Conservation (phyloP, 768 basidiomycete species). For the Termitomyces eurrhizus region DNA sequence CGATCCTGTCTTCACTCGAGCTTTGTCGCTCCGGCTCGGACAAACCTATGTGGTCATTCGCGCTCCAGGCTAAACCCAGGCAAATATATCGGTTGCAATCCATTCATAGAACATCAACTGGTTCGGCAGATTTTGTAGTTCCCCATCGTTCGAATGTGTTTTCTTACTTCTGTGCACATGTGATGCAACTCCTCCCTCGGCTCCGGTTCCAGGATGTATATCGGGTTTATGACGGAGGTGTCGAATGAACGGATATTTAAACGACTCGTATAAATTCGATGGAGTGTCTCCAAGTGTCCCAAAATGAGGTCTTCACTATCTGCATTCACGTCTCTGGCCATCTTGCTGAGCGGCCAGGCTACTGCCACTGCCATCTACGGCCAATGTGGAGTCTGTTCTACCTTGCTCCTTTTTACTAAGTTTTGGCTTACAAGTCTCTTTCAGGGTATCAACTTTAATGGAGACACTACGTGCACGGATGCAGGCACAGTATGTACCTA, state of each 20-base stretch:
- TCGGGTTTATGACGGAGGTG: constrained; percentile 27
- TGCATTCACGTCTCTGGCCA: constrained; percentile 29
- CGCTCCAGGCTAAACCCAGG: constrained; percentile 14
- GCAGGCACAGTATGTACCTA: constrained; percentile 38
- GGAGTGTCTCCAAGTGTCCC: background rate
- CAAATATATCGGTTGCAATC: constrained; percentile 5
- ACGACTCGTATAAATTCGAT: background rate
- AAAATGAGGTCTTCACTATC: constrained; percentile 28
- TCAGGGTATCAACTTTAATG: constrained; percentile 39
- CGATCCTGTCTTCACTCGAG: background rate
- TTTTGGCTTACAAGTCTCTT: background rate
- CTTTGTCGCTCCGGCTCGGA: constrained; percentile 8
- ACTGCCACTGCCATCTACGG: constrained; percentile 40
- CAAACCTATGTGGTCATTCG: constrained; percentile 5
- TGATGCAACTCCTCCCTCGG: constrained; percentile 10
- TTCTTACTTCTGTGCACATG: constrained; percentile 11
- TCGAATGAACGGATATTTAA: constrained; percentile 11
- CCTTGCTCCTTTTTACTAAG: background rate
- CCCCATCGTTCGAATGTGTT: background rate
- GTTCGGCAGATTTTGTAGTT: background rate
- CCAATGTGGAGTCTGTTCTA: constrained; percentile 45
- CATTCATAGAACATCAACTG: constrained; percentile 1
- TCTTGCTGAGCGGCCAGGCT: constrained; percentile 26
- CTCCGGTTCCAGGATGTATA: constrained; percentile 19
- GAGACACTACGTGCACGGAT: constrained; percentile 38